phyloP scores from a whole-genome alignment of 2,329 filamentous ascomycete genomes.

The Ophiostoma sp. region DNA sequence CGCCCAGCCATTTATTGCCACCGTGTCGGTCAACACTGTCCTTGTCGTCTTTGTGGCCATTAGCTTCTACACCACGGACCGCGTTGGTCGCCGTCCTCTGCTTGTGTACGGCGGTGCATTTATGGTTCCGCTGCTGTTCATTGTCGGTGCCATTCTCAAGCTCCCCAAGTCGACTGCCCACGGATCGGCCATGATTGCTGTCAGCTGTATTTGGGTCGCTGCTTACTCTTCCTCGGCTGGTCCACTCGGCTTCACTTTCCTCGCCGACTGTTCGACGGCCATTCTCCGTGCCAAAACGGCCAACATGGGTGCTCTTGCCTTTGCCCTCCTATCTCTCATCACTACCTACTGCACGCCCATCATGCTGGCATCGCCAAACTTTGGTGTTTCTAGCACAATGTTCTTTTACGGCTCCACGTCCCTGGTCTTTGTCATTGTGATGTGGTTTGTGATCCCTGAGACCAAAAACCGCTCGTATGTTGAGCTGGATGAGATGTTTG shows the following conservation, averaged over 20 bases:
- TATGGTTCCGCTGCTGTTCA: slow-evolving; percentile 22
- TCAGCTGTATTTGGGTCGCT: slow-evolving; percentile 23
- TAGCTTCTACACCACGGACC: slow-evolving; percentile 23
- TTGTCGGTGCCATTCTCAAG: slow-evolving; percentile 23
- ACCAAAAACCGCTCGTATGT: slow-evolving; percentile 48
- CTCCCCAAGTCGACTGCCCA: slow-evolving; percentile 16
- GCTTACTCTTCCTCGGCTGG: slow-evolving; percentile 22
- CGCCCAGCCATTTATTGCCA: slow-evolving; percentile 20
- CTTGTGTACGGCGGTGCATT: slow-evolving; percentile 22
- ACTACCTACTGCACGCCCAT: slow-evolving; percentile 23
- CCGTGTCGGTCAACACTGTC: slow-evolving; percentile 22
- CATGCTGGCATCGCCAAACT: slow-evolving; percentile 19
- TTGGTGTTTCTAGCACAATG: slow-evolving; percentile 15
- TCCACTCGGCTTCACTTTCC: slow-evolving; percentile 21
- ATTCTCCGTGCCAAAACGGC: slow-evolving; percentile 24
- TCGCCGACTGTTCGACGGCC: slow-evolving; percentile 24
- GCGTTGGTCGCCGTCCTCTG: slow-evolving; percentile 21
- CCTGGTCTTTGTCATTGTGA: slow-evolving; percentile 25
- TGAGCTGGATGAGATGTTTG: slow-evolving; percentile 47
- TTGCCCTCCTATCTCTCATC: slow-evolving; percentile 22
- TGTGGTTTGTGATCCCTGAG: slow-evolving; percentile 38
- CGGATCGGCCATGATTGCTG: slow-evolving; percentile 23
- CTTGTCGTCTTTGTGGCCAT: slow-evolving; percentile 25
- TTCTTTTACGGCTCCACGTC: slow-evolving; percentile 26
- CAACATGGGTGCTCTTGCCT: slow-evolving; percentile 22